phyloP scores from a whole-genome alignment of 495 filamentous ascomycete genomes.

The Oleoguttula mirabilis region DNA sequence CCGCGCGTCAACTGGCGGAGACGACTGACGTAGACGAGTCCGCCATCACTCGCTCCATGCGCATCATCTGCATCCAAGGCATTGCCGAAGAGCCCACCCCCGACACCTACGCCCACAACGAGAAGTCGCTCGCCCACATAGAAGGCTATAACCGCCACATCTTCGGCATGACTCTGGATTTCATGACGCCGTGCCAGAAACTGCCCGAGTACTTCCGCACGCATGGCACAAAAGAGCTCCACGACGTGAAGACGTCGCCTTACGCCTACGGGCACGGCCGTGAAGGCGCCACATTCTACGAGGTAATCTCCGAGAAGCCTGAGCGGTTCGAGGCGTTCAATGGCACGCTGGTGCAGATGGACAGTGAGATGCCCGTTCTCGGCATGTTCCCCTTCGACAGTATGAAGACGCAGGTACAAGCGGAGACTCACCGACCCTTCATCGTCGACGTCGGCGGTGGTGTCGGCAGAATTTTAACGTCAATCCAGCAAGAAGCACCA shows the following conservation, averaged over 20 bases:
- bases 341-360: constrained; percentile 22
- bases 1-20: constrained; percentile 20
- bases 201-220: constrained; percentile 27
- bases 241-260: constrained; percentile 25
- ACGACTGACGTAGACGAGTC: constrained; percentile 21
- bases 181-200: background rate
- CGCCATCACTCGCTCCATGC: constrained; percentile 22
- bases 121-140: constrained; percentile 16
- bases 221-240: constrained; percentile 22
- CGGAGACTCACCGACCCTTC: constrained; percentile 25
- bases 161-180: constrained; percentile 20
- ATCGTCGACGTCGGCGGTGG: constrained; percentile 16
- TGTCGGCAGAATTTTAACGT: constrained; percentile 8
- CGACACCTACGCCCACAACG: constrained; percentile 24
- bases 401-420: constrained; percentile 25
- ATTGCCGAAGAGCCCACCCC: constrained; percentile 21
- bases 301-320: constrained; percentile 17
- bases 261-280: constrained; percentile 22
- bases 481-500: constrained; percentile 11
- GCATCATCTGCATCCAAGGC: constrained; percentile 21
- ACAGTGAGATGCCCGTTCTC: constrained; percentile 24
- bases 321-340: constrained; percentile 15
- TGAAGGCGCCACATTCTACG: constrained; percentile 27
- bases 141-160: background rate
- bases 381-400: constrained; percentile 31